Conservation (phyloP, 2,329 filamentous ascomycete species). For the Colletotrichum limetticola region DNA sequence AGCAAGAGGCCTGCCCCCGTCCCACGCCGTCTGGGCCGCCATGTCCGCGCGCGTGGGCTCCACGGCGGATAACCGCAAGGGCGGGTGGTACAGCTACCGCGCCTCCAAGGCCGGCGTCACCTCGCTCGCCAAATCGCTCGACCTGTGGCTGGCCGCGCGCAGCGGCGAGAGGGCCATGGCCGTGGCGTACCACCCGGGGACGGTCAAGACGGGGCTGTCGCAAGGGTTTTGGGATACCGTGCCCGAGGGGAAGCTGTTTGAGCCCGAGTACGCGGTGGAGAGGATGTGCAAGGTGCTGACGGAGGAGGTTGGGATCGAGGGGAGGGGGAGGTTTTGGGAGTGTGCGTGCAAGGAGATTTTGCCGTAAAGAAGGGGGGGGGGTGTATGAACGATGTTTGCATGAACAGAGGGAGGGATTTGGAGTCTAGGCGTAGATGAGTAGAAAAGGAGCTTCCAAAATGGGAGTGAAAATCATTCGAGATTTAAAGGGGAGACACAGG, state of each 20-base stretch:
- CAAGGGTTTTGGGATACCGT: slow-evolving; percentile 77
- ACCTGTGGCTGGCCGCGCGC: slow-evolving; percentile 69
- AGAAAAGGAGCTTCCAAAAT: background rate
- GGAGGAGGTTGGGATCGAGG: slow-evolving; percentile 56
- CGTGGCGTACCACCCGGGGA: slow-evolving; percentile 81
- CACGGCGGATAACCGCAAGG: slow-evolving; percentile 76
- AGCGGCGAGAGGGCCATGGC: slow-evolving; percentile 72
- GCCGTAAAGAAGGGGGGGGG: slow-evolving; percentile 52
- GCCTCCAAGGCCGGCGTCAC: slow-evolving; percentile 81
- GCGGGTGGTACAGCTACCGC: slow-evolving; percentile 87
- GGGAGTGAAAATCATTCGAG: background rate
- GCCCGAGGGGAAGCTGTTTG: slow-evolving; percentile 71
- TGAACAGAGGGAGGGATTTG: background rate
- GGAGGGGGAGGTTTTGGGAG: slow-evolving; percentile 75
- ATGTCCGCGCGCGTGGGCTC: slow-evolving; percentile 84
- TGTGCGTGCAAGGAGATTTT: slow-evolving; percentile 73
- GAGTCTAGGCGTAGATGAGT: too few species aligned
- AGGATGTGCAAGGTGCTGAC: slow-evolving; percentile 70
- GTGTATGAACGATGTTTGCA: background rate
- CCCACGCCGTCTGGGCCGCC: slow-evolving; percentile 73
- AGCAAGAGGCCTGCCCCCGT: slow-evolving; percentile 39
- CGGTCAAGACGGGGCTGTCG: slow-evolving; percentile 80
- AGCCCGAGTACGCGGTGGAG: slow-evolving; percentile 72
- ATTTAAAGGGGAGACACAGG: background rate
- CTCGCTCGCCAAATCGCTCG: slow-evolving; percentile 76